Base-by-base conservation (phyloP, 2,329 filamentous ascomycete species). In the Tolypocladium endophyticum region DNA sequence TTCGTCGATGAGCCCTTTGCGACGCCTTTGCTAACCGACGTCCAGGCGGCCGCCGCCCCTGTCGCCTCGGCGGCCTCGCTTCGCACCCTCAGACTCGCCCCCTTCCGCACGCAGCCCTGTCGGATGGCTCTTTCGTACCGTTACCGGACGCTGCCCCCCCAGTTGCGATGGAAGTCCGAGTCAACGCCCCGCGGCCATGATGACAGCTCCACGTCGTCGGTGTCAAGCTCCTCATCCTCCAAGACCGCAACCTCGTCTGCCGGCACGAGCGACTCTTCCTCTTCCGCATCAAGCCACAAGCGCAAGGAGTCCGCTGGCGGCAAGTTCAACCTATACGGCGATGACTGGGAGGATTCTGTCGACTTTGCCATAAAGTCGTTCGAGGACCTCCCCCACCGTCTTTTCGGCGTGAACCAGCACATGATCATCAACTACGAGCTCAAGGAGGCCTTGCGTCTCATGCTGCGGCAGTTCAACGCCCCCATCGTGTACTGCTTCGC, bases 401-500 rank as follows among this genome's bases (percentile, higher is more conserved):
- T 76, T 66, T 97, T 97, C 67, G 94, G 94, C 20, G 87, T 92
- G 67, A 99, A 99, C 67, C 94, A 99, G 73, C 90, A 97, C 75
- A 96, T 97, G 80, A 81, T 91, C 61, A 95, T 97, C 70, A 95
- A 97, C 71, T 87, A 91, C 70, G 92, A 97, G 72, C 94, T 97
- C 74, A 97, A 96, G 70, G 89, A 97, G 73, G 88, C 88, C 16
- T 76, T 99, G 68, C 86, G 92, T 58, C 85, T 92, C 67, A 89
- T 97, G 64, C 79, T 97, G 28, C 94, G 92, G 84, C 85, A 95
- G 68, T 97, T 99, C 74, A 83, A 87, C 57, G 93, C 94, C 0
- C 93, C 94, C 0, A 96, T 99, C 65, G 86, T 92, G 59, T 97
- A 97, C 77, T 93, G 92, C 18, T 96, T 99, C 73, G 94, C 94